Percentiles rank a stretch among this genome's conserved stretches.
Evolutionary conservation across 2,329 filamentous ascomycete species (phyloP).

Genomic region (Zymoseptoria ardabiliae): DNA sequence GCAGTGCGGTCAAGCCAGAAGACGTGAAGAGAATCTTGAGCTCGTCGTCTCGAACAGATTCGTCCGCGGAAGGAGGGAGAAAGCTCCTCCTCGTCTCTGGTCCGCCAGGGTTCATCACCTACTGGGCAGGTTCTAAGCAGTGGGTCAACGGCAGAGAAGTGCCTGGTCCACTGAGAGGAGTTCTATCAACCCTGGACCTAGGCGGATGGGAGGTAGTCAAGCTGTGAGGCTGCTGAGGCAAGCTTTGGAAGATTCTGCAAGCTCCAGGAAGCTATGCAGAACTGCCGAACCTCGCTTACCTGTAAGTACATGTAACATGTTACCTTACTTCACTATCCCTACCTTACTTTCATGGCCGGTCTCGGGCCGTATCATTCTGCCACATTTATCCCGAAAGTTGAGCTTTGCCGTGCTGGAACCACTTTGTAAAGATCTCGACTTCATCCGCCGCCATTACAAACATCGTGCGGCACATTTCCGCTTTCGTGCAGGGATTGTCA

Average conservation of each 20-base stretch:
- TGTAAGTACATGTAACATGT: background rate
- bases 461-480: background rate
- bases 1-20: conserved; percentile 50
- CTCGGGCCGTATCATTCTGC: background rate
- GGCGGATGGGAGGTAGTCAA: conserved; percentile 54
- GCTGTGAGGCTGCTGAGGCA: conserved; percentile 42
- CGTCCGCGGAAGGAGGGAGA: conserved; percentile 29
- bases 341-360: background rate
- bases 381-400: background rate
- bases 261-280: background rate
- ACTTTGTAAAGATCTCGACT: background rate
- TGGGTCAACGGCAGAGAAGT: conserved; percentile 66
- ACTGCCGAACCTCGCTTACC: background rate
- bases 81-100: conserved; percentile 80
- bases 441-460: background rate
- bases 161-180: conserved; percentile 66
- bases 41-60: conserved; percentile 20
- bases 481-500: background rate
- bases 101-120: conserved; percentile 78
- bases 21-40: conserved; percentile 28
- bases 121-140: conserved; percentile 71
- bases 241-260: background rate
- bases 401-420: background rate
- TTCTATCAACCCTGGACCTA: conserved; percentile 54
- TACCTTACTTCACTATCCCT: background rate